Conservation (phyloP, 345 rosid genomes). For the Dipteronia sinensis region DNA sequence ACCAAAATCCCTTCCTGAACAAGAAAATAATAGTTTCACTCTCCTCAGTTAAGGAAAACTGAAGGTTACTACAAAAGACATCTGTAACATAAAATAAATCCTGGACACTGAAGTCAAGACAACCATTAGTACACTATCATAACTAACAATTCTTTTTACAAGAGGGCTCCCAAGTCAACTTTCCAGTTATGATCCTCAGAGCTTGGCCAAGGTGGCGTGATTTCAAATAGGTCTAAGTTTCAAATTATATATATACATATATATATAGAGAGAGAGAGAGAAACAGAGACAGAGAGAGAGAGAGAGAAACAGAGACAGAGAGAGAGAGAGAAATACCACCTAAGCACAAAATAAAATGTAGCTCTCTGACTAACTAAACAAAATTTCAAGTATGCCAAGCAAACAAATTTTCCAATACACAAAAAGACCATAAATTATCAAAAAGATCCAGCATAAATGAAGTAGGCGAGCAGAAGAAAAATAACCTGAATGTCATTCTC, state of each 20-base stretch:
- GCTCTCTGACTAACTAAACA: background rate
- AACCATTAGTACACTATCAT: too few species aligned
- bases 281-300: too few species aligned
- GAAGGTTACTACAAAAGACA: background rate
- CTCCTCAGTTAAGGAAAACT: too few species aligned
- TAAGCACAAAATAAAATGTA: background rate
- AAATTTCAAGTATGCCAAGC: background rate
- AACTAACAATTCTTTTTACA: too few species aligned
- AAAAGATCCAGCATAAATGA: constrained; percentile 10
- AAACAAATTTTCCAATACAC: background rate
- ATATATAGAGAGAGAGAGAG: too few species aligned
- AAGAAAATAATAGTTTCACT: background rate
- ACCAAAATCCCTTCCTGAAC: background rate
- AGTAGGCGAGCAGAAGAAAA: constrained; percentile 1
- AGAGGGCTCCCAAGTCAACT: background rate
- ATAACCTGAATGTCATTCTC: constrained; percentile 74
- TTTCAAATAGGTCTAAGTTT: background rate
- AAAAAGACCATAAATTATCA: background rate
- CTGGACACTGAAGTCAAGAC: too few species aligned
- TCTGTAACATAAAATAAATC: background rate
- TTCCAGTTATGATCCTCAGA: background rate
- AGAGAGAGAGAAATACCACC: background rate
- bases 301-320: too few species aligned
- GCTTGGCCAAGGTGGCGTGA: background rate
- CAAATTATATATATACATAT: background rate